phyloP scores from a whole-genome alignment of 805 yeast species.

The Candida silvicultrix region DNA sequence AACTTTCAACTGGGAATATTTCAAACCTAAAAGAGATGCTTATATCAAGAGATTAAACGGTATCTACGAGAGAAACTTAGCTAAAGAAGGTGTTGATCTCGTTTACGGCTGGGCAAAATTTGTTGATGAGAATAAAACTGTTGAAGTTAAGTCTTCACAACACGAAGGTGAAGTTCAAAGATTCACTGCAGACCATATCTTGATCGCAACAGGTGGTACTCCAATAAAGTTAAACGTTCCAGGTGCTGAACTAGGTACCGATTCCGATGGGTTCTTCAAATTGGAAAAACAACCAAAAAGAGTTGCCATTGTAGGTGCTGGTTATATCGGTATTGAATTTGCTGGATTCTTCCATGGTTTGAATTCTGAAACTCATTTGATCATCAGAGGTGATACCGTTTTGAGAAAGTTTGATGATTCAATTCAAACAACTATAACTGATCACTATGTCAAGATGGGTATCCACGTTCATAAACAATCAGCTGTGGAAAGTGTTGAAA shows the following conservation, averaged over 20 bases:
- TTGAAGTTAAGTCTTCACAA: constrained; percentile 73
- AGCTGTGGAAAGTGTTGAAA: constrained; percentile 41
- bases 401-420: constrained; percentile 81
- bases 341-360: constrained; percentile 91
- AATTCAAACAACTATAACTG: constrained; percentile 75
- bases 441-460: constrained; percentile 75
- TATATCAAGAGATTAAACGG: constrained; percentile 85
- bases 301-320: constrained; percentile 96
- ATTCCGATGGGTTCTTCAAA: constrained; percentile 88
- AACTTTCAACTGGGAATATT: constrained; percentile 73
- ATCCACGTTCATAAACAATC: constrained; percentile 70
- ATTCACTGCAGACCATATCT: constrained; percentile 74
- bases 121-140: constrained; percentile 57
- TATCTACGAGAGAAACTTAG: constrained; percentile 82
- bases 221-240: constrained; percentile 69
- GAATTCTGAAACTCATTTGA: constrained; percentile 79
- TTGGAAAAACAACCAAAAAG: constrained; percentile 79
- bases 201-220: constrained; percentile 92
- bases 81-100: constrained; percentile 83
- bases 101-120: constrained; percentile 85
- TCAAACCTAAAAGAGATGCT: constrained; percentile 89
- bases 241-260: constrained; percentile 79
- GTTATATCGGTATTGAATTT: constrained; percentile 93
- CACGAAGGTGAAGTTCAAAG: constrained; percentile 51
- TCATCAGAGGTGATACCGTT: constrained; percentile 88